Percentiles rank a stretch among this genome's conserved stretches.
These are phyloP conservation scores for Gossypium gossypioides DNA, from an alignment of 441 rosid genomes.

Conservation along the genomic window DNA sequence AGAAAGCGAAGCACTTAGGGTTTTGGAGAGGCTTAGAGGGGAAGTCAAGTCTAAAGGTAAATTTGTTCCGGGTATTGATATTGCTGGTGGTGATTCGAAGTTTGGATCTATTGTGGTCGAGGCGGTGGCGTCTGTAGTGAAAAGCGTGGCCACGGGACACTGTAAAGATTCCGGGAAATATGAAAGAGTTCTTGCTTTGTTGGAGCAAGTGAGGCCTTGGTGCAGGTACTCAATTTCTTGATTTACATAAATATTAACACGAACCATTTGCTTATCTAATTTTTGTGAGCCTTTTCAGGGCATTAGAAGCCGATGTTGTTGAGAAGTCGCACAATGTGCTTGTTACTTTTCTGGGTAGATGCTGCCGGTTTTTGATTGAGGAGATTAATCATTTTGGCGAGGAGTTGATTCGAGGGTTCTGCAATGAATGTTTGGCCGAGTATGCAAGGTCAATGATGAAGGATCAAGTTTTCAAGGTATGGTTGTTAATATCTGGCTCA, in stretches of 20 bases:
- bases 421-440: conserved; percentile 35
- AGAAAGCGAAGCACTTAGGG: conserved; percentile 33
- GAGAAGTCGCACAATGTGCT: conserved; percentile 55
- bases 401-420: conserved; percentile 40
- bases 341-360: conserved; percentile 42
- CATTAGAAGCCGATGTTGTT: conserved; percentile 44
- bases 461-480: conserved; percentile 66
- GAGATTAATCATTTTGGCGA: conserved; percentile 38
- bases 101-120: conserved; percentile 46
- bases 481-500: background rate
- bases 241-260: background rate
- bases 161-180: conserved; percentile 35
- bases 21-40: conserved; percentile 42
- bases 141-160: conserved; percentile 38
- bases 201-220: conserved; percentile 63
- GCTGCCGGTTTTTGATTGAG: conserved; percentile 42
- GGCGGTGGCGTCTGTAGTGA: conserved; percentile 41
- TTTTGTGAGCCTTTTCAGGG: conserved; percentile 23
- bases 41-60: background rate
- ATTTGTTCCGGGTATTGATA: conserved; percentile 32
- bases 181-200: conserved; percentile 33
- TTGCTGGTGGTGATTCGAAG: conserved; percentile 32
- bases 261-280: background rate
- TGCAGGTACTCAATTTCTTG: conserved; percentile 36
- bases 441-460: conserved; percentile 46